Conservation (phyloP, 495 filamentous ascomycete species). For the Cladorrhinum samala region DNA sequence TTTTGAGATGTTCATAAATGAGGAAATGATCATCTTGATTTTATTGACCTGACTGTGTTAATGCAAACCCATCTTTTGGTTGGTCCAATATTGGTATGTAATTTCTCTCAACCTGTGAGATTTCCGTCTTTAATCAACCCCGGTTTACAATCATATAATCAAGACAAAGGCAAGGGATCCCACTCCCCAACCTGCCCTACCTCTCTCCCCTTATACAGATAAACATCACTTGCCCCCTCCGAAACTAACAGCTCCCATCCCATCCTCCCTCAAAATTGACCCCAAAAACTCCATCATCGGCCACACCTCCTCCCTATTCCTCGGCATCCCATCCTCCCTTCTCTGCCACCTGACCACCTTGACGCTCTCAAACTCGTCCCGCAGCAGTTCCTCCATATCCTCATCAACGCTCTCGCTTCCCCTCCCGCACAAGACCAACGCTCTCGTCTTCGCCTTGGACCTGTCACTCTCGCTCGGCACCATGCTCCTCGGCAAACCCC, state of each 20-base stretch:
- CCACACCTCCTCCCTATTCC: conserved; percentile 76
- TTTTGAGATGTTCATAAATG: too few relatives aligned
- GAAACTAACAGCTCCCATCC: too few relatives aligned
- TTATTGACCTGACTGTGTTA: too few relatives aligned
- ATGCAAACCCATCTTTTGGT: too few relatives aligned
- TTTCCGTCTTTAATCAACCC: too few relatives aligned
- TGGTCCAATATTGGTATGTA: too few relatives aligned
- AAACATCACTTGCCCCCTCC: not conserved
- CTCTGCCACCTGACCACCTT: conserved; percentile 69
- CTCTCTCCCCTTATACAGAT: not conserved
- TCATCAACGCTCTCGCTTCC: conserved; percentile 56
- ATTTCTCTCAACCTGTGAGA: too few relatives aligned
- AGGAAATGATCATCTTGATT: too few relatives aligned
- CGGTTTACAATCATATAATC: too few relatives aligned
- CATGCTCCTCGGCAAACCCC: conserved; percentile 54
- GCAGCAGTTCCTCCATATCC: conserved; percentile 54
- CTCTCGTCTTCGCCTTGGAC: conserved; percentile 61
- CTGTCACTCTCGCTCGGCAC: conserved; percentile 28
- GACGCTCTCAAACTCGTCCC: conserved; percentile 63
- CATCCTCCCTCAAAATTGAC: conserved; percentile 51
- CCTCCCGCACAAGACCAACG: conserved; percentile 65
- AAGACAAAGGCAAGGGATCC: too few relatives aligned
- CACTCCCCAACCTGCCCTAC: too few relatives aligned
- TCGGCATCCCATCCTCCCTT: conserved; percentile 75
- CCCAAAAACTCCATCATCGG: conserved; percentile 94